Conservation (phyloP, 2,329 filamentous ascomycete species). For the Ascochyta pisi region DNA sequence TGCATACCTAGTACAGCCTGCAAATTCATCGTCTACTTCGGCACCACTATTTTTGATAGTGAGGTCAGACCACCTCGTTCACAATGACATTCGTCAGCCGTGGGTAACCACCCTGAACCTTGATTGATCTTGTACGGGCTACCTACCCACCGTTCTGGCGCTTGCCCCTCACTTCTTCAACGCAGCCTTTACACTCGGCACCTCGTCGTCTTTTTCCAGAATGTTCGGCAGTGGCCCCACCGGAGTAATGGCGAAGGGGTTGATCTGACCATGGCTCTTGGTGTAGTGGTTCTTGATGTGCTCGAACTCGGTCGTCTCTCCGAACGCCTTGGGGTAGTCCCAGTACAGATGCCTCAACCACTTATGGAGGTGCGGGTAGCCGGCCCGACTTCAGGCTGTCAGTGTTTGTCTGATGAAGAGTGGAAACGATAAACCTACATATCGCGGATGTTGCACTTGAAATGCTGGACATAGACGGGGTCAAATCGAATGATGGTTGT, state of each 20-base stretch:
- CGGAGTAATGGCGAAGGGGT: slow-evolving; percentile 76
- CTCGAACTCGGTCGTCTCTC: slow-evolving; percentile 84
- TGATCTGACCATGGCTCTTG: slow-evolving; percentile 70
- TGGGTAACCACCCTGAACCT: too few species aligned
- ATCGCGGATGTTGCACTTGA: slow-evolving; percentile 83
- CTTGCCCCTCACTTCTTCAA: neutral
- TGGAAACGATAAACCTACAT: slow-evolving; percentile 55
- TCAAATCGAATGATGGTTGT: slow-evolving; percentile 69
- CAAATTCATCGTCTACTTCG: too few species aligned
- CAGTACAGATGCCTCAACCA: slow-evolving; percentile 82
- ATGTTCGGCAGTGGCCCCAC: slow-evolving; percentile 85
- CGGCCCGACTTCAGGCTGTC: slow-evolving; percentile 59
- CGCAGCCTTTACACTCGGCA: slow-evolving; percentile 60
- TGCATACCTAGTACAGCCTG: neutral
- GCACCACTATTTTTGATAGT: too few species aligned
- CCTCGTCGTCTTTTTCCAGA: slow-evolving; percentile 78
- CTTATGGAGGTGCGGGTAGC: slow-evolving; percentile 79
- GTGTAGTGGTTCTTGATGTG: slow-evolving; percentile 89
- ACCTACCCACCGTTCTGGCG: neutral
- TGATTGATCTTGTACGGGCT: too few species aligned
- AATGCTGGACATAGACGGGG: slow-evolving; percentile 63
- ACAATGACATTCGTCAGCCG: too few species aligned
- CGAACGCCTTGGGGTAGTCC: slow-evolving; percentile 77
- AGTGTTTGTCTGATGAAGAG: neutral
- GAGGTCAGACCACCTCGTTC: too few species aligned